A percentile compares a stretch with the other conserved stretches of the same genome.
phyloP scores from a whole-genome alignment of 2,329 filamentous ascomycete species.

The Tolypocladium amazonense region DNA sequence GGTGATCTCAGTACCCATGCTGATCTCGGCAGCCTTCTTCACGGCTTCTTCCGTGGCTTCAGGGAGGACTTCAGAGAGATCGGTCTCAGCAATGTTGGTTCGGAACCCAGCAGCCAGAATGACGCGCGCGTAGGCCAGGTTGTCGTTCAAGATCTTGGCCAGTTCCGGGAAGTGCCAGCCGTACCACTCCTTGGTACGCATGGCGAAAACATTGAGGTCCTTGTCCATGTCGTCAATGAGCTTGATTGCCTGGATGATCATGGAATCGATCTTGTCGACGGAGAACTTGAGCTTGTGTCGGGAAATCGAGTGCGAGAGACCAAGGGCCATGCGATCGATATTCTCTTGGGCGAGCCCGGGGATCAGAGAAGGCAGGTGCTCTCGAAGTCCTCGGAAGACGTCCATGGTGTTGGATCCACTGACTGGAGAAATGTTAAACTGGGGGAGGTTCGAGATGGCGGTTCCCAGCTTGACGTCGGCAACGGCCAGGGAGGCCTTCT shows the following conservation, averaged over 20 bases:
- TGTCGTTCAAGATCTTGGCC: constrained; percentile 94
- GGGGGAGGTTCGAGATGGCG: constrained; percentile 84
- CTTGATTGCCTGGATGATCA: constrained; percentile 96
- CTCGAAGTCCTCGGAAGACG: constrained; percentile 87
- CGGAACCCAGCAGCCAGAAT: constrained; percentile 86
- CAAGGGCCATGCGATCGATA: constrained; percentile 87
- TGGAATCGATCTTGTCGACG: constrained; percentile 96
- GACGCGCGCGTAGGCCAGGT: constrained; percentile 83
- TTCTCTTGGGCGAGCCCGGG: constrained; percentile 78
- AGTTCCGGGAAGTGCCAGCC: constrained; percentile 99
- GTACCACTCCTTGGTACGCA: constrained; percentile 99
- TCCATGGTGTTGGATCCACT: constrained; percentile 55
- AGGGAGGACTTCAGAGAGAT: constrained; percentile 83
- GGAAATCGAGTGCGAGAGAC: constrained; percentile 93
- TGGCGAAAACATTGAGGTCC: constrained; percentile 96
- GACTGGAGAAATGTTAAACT: constrained; percentile 74
- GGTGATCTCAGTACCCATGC: constrained; percentile 97
- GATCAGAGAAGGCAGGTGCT: constrained; percentile 81
- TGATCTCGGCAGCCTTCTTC: constrained; percentile 90
- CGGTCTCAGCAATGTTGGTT: constrained; percentile 61
- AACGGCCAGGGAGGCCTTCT: constrained; percentile 90
- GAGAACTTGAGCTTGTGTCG: constrained; percentile 98
- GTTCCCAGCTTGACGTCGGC: constrained; percentile 87
- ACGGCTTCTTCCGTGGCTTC: constrained; percentile 89
- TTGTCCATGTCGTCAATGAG: constrained; percentile 95